phyloP scores from a whole-genome alignment of 345 rosid species.

The Gossypium longicalyx region DNA sequence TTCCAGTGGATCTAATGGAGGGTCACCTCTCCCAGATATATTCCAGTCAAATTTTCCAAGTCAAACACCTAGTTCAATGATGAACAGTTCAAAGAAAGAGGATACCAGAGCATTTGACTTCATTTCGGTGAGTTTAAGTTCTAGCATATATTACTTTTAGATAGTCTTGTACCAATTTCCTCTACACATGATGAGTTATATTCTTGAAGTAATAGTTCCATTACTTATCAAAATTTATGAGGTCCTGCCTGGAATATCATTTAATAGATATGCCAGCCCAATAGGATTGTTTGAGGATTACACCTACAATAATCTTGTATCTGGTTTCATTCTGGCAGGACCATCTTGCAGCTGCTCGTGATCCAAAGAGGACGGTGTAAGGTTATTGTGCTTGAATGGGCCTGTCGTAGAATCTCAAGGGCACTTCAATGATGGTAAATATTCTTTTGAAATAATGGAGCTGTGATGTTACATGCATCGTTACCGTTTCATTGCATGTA shows the following conservation, averaged over 20 bases:
- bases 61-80: constrained; percentile 54
- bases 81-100: constrained; percentile 61
- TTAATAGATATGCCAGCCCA: background rate
- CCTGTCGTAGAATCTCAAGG: constrained; percentile 12
- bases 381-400: background rate
- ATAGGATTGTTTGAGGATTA: background rate
- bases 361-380: constrained; percentile 56
- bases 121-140: constrained; percentile 69
- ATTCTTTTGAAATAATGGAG: constrained; percentile 24
- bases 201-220: background rate
- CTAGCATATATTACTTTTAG: background rate
- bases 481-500: constrained; percentile 10
- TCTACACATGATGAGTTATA: too few species aligned
- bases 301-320: constrained; percentile 1
- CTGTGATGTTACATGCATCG: constrained; percentile 9
- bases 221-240: background rate
- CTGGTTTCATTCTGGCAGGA: constrained; percentile 46
- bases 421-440: constrained; percentile 11
- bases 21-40: constrained; percentile 50
- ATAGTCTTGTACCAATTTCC: background rate
- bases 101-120: constrained; percentile 95
- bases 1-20: constrained; percentile 24
- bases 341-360: constrained; percentile 76
- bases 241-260: background rate
- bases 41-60: constrained; percentile 62